Evolutionary conservation across 345 rosid genomes (phyloP).

Genomic region (Melastoma malabathricum): DNA sequence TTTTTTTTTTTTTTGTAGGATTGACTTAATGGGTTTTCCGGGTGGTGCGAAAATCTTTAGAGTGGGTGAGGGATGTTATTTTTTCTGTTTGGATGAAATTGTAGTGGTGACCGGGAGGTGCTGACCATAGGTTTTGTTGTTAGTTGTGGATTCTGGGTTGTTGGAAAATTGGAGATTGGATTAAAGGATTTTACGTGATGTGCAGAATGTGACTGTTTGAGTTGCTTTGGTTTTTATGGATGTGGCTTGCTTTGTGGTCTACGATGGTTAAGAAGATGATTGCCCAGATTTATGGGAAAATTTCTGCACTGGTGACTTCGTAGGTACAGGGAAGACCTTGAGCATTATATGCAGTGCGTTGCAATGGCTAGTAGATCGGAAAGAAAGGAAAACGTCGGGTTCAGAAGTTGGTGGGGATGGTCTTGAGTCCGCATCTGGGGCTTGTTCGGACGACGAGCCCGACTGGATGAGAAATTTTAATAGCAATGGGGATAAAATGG

Average conservation of each 20-base stretch:
- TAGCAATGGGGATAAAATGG: constrained; percentile 10
- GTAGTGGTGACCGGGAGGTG: no score
- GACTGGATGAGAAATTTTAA: constrained; percentile 70
- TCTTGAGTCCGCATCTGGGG: constrained; percentile 7
- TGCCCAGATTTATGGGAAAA: background rate
- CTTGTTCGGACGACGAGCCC: constrained; percentile 53
- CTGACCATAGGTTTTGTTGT: no score
- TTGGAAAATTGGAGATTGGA: no score
- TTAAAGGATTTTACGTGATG: no score
- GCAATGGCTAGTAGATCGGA: constrained; percentile 69
- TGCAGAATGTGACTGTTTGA: no score
- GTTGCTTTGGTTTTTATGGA: no score
- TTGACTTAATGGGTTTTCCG: background rate
- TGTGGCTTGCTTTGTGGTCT: no score
- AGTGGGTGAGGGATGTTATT: no score
- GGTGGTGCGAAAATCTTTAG: background rate
- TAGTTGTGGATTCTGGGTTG: no score
- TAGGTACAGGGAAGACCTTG: constrained; percentile 88
- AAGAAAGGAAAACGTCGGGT: constrained; percentile 22
- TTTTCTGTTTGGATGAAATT: no score
- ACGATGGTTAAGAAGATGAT: background rate
- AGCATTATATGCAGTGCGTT: constrained; percentile 78
- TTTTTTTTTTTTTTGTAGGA: background rate
- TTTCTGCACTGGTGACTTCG: constrained; percentile 1
- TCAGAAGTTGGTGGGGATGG: constrained; percentile 5